Evolutionary conservation across 2,329 filamentous ascomycete genomes (phyloP).

Genomic region (Verticillium klebahnii): DNA sequence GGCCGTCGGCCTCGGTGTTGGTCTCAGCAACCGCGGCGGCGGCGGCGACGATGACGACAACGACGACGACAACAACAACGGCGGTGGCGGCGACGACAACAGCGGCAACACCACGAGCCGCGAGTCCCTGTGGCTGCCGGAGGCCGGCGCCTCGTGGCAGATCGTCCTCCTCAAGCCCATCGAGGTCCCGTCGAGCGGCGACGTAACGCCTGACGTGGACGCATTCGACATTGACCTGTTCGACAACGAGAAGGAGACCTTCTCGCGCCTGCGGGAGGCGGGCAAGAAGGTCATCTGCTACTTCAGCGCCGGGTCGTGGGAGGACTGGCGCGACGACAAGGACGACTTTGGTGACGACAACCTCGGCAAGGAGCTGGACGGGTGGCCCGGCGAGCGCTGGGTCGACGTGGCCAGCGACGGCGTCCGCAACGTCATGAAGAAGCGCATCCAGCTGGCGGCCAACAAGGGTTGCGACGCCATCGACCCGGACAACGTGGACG

Average conservation of each 20-base stretch:
- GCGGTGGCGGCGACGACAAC: constrained; percentile 13
- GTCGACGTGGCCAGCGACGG: constrained; percentile 51
- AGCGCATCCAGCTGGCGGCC: constrained; percentile 53
- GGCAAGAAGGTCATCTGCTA: constrained; percentile 68
- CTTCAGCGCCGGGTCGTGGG: constrained; percentile 67
- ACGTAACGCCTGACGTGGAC: constrained; percentile 39
- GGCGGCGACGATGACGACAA: constrained; percentile 11
- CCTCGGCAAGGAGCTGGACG: constrained; percentile 52
- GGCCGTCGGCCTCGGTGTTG: constrained; percentile 52
- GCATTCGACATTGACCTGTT: constrained; percentile 49
- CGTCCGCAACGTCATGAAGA: constrained; percentile 61
- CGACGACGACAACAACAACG: constrained; percentile 12
- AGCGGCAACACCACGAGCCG: constrained; percentile 14
- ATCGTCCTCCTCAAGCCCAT: constrained; percentile 49
- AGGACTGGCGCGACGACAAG: constrained; percentile 57
- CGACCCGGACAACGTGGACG: constrained; percentile 69
- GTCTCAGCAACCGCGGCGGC: constrained; percentile 34
- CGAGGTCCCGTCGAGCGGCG: constrained; percentile 32
- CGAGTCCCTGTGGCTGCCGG: constrained; percentile 44
- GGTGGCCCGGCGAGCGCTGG: constrained; percentile 67
- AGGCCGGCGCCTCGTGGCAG: constrained; percentile 52
- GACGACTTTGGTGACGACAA: constrained; percentile 49
- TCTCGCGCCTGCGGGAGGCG: constrained; percentile 52
- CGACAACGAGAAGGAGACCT: constrained; percentile 38
- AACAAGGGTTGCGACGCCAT: constrained; percentile 63